A percentile compares a stretch with the other conserved stretches of the same genome.
Evolutionary conservation across 1,284 basidiomycete genomes (phyloP).

Genomic region (Ustilago trichophora): DNA sequence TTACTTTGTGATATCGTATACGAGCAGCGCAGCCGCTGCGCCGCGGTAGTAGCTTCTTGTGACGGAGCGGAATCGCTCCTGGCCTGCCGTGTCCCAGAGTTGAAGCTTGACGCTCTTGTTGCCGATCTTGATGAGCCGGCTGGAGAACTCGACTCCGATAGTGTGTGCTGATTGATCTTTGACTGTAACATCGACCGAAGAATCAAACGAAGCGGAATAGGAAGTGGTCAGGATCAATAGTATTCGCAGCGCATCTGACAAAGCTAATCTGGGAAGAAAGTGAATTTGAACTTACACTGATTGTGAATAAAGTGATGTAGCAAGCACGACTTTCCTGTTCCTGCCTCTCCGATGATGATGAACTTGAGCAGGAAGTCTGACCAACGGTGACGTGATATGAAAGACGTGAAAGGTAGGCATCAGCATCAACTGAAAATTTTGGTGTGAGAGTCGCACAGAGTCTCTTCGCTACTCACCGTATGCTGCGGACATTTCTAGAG

Average conservation of each 20-base stretch:
- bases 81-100: slow-evolving; percentile 62
- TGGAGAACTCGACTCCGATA: slow-evolving; percentile 94
- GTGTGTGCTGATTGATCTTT: slow-evolving; percentile 97
- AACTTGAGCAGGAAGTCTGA: slow-evolving; percentile 95
- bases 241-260: too few relatives aligned
- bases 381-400: background rate
- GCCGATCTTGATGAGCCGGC: slow-evolving; percentile 84
- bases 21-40: slow-evolving; percentile 77
- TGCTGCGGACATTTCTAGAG: slow-evolving; percentile 49
- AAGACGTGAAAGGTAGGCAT: background rate
- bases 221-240: background rate
- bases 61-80: slow-evolving; percentile 76
- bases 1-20: slow-evolving; percentile 94
- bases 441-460: too few relatives aligned
- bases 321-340: slow-evolving; percentile 94
- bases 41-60: slow-evolving; percentile 96
- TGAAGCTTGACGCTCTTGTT: slow-evolving; percentile 91
- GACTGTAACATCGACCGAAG: slow-evolving; percentile 71
- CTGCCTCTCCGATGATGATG: slow-evolving; percentile 95
- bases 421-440: too few relatives aligned
- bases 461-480: slow-evolving; percentile 46
- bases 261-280: background rate
- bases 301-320: slow-evolving; percentile 96
- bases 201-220: background rate
- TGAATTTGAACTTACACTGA: slow-evolving; percentile 74